Percentiles rank a stretch among this genome's conserved stretches.
Conservation (phyloP, 2,329 filamentous ascomycete species). For the Penicillium sp. region DNA sequence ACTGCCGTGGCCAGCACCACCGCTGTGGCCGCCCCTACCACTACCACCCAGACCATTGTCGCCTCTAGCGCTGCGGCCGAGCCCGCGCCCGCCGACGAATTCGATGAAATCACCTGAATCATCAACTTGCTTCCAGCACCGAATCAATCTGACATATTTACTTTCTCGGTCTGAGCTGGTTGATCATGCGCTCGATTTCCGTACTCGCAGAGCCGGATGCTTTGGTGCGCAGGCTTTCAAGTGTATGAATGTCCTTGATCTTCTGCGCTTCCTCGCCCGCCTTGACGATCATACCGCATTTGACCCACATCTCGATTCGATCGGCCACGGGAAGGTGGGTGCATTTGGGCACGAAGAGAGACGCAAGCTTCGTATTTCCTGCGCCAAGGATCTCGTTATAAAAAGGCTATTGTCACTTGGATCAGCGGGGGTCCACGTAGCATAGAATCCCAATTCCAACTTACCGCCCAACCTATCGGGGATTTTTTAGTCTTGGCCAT, state of each 20-base stretch:
- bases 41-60: no score
- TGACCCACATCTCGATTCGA: conserved; percentile 86
- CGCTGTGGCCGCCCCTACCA: no score
- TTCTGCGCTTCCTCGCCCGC: conserved; percentile 88
- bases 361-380: conserved; percentile 81
- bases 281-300: conserved; percentile 82
- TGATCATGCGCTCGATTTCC: conserved; percentile 77
- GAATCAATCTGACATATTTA: conserved; percentile 22
- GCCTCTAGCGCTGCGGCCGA: conserved; percentile 14
- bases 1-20: conserved; percentile 10
- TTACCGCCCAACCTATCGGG: conserved; percentile 92
- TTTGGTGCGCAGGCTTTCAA: conserved; percentile 66
- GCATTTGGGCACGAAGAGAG: conserved; percentile 82
- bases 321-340: conserved; percentile 62
- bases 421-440: conserved; percentile 24
- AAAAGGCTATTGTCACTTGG: conserved; percentile 63
- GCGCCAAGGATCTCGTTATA: conserved; percentile 84
- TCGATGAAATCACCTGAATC: conserved; percentile 42
- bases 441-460: conserved; percentile 26
- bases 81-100: conserved; percentile 30
- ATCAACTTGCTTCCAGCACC: conserved; percentile 1
- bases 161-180: conserved; percentile 45
- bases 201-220: conserved; percentile 63
- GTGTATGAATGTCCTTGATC: conserved; percentile 68
- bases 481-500: conserved; percentile 68